Base-by-base conservation (phyloP, 2,329 filamentous ascomycete genomes). In the Trichophyton verrucosum region DNA sequence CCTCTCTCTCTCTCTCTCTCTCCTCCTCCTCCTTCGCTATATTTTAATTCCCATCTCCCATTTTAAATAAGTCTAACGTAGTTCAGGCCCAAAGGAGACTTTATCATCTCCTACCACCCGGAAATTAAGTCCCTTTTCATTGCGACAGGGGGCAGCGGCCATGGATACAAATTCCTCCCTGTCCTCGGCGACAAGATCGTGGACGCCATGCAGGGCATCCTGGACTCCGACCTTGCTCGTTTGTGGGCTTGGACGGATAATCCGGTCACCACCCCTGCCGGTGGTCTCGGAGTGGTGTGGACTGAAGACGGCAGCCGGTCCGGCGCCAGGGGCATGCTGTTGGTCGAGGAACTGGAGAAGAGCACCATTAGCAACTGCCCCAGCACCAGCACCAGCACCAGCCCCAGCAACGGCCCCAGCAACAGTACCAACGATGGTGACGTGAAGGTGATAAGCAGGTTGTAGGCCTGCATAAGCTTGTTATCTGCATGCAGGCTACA, bases 51-150 rank as follows among this genome's bases (percentile, higher is more conserved):
- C 20, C 20, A 20, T 20, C 20, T 27, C 24, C 24, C 44, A 33
- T n/a, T 38, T 33, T 58, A 2, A 17, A 47, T 44, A 44, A n/a
- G 5, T 5, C 5, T 44, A 44, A 44, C n/a, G 11, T 44, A 20
- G 13, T 59, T 44, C 57, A 76, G 74, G 2, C 79, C 82, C 6
- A 83, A 82, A 17, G 86, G 82, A 22, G 84, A 90, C 69, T 90
- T 88, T 75, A 78, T 90, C 60, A 78, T 89, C 63, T 82, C 85
- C 68, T 84, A 85, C 71, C 86, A 89, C 67, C 86, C 87, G 0
- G 73, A 77, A 15, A 82, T 82, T 72, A 62, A 69, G 4, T 73
- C 73, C 40, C 72, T 81, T 4, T 79, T 80, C 68, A 68, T 81
- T 56, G 79, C 79, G 8, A 80, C 78, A 0, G 79, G 78, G 4